Percentiles rank a stretch among this genome's conserved stretches.
Conservation (phyloP, 768 basidiomycete species). For the Baorangia bicolor region DNA sequence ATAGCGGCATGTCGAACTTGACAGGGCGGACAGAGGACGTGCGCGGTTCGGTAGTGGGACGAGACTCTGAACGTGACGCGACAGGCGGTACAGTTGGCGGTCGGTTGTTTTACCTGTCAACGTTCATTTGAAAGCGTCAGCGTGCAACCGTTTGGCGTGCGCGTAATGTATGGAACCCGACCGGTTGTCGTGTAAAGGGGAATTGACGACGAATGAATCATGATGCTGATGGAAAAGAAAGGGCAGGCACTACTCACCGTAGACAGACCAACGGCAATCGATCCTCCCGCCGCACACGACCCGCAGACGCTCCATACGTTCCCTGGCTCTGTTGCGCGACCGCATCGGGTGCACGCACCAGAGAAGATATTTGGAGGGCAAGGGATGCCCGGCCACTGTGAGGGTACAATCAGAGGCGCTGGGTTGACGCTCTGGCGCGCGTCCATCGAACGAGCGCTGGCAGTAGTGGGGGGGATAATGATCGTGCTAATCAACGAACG, state of each 20-base stretch:
- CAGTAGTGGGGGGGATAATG: neutral
- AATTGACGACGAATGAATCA: neutral
- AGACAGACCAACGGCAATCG: neutral
- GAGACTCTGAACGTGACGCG: slow-evolving; percentile 1
- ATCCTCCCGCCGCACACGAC: neutral
- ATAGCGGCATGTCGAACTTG: neutral
- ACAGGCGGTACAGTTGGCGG: slow-evolving; percentile 5
- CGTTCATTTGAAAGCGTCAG: neutral
- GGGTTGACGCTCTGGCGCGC: neutral
- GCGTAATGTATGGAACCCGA: neutral
- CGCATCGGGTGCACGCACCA: neutral
- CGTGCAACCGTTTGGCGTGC: neutral
- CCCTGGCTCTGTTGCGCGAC: neutral
- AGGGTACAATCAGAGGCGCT: neutral
- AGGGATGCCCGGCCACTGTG: neutral
- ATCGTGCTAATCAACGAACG: neutral
- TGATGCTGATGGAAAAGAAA: neutral
- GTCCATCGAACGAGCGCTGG: neutral
- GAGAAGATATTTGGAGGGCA: neutral
- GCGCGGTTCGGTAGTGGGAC: neutral
- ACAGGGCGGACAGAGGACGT: slow-evolving; percentile 16
- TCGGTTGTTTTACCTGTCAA: neutral
- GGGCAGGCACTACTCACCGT: neutral
- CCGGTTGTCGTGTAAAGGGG: neutral
- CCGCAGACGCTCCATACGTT: neutral